A percentile compares a stretch with the other conserved stretches of the same genome.
Conservation (phyloP, 2,329 filamentous ascomycete species). For the Fusarium dimerum region DNA sequence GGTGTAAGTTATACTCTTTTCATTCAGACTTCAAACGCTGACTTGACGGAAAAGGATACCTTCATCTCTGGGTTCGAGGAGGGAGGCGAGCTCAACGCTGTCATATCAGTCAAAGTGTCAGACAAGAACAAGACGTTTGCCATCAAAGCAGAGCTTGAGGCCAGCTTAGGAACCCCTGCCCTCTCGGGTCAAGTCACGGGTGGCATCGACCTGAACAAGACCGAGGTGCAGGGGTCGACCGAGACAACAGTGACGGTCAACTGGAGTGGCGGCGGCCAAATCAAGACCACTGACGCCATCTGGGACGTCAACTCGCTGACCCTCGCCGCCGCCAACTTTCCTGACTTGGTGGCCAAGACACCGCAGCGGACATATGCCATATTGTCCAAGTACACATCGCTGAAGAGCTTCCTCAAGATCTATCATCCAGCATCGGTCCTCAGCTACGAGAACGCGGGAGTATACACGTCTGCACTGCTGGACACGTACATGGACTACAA, state of each 20-base stretch:
- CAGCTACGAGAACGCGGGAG: constrained; percentile 1
- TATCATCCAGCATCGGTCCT: background rate
- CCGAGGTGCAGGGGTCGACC: background rate
- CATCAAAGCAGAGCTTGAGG: background rate
- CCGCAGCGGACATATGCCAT: constrained; percentile 2
- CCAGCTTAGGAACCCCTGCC: background rate
- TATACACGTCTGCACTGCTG: background rate
- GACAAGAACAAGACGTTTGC: constrained; percentile 1
- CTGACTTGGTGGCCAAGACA: constrained; percentile 1
- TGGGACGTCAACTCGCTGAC: background rate
- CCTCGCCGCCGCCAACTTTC: background rate
- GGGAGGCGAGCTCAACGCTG: constrained; percentile 2
- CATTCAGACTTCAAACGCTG: background rate
- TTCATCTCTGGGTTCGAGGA: constrained; percentile 7
- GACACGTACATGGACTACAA: constrained; percentile 6
- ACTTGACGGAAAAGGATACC: background rate
- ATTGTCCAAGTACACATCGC: constrained; percentile 1
- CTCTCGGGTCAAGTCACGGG: background rate
- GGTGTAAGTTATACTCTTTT: constrained; percentile 1
- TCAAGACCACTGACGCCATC: background rate
- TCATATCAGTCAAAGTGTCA: background rate
- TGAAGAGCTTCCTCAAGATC: background rate
- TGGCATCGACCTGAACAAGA: background rate
- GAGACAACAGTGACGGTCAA: background rate
- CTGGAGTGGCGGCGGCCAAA: constrained; percentile 2